Percentiles rank a stretch among this genome's conserved stretches.
Evolutionary conservation across 441 rosid genomes (phyloP).

Genomic region (Melastoma candidum): DNA sequence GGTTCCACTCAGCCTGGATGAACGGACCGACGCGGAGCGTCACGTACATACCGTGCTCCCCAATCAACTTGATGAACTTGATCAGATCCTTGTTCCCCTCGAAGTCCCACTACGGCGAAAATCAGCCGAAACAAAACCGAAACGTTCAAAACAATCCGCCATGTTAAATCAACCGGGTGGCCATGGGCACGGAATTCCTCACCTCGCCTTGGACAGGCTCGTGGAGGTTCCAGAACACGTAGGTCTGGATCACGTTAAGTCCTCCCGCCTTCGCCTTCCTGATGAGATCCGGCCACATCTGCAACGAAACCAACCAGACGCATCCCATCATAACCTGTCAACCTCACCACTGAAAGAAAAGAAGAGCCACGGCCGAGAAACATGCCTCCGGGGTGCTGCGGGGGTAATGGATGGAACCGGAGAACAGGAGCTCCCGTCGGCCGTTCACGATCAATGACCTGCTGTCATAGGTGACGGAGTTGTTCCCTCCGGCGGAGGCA

Average conservation of each 20-base stretch:
- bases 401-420: slow-evolving; percentile 91
- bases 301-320: neutral
- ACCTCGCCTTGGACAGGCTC: slow-evolving; percentile 18
- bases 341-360: neutral
- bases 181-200: neutral
- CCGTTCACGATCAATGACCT: slow-evolving; percentile 77
- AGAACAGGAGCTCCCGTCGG: slow-evolving; percentile 63
- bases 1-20: slow-evolving; percentile 96
- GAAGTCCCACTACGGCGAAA: slow-evolving; percentile 43
- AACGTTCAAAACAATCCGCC: no score
- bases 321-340: neutral
- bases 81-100: slow-evolving; percentile 67
- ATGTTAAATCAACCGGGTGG: no score
- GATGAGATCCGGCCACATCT: slow-evolving; percentile 19
- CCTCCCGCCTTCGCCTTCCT: slow-evolving; percentile 18
- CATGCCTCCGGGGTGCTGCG: slow-evolving; percentile 81
- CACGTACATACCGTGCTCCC: slow-evolving; percentile 48
- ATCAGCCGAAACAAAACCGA: neutral
- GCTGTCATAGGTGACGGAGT: slow-evolving; percentile 52
- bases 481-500: slow-evolving; percentile 3
- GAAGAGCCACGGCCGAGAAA: neutral
- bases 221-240: slow-evolving; percentile 18
- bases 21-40: slow-evolving; percentile 80
- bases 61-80: slow-evolving; percentile 56
- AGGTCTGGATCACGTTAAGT: slow-evolving; percentile 19